Conservation (phyloP, 75 land plant genomes). For the Pinus albicaulis region DNA sequence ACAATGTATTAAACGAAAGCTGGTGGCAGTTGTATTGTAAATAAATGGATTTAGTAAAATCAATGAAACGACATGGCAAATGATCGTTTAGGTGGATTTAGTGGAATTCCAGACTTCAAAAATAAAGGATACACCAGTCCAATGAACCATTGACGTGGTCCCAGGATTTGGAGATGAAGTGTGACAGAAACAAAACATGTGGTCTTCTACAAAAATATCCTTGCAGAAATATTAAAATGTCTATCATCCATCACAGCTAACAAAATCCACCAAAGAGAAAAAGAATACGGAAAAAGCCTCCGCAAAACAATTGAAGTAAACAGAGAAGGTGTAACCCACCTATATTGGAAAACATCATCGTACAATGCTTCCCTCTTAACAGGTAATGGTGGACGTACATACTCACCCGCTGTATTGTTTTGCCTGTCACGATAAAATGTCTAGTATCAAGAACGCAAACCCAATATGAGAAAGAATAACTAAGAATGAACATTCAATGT, state of each 20-base stretch:
- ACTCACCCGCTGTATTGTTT: constrained; percentile 44
- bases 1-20: too few relatives aligned
- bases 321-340: constrained; percentile 33
- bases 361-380: constrained; percentile 92
- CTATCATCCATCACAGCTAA: background rate
- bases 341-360: constrained; percentile 64
- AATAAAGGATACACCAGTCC: too few relatives aligned
- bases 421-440: background rate
- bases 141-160: too few relatives aligned
- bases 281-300: background rate
- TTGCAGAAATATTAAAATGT: background rate
- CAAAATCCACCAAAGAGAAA: background rate
- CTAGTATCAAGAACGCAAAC: background rate
- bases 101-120: too few relatives aligned
- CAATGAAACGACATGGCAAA: too few relatives aligned
- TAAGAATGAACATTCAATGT: background rate
- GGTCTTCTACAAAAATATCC: too few relatives aligned
- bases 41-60: too few relatives aligned
- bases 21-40: too few relatives aligned
- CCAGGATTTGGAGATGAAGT: too few relatives aligned
- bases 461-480: background rate
- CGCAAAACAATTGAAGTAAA: background rate
- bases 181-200: too few relatives aligned
- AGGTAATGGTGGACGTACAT: constrained; percentile 92
- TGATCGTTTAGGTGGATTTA: too few relatives aligned